Base-by-base conservation (phyloP, 495 filamentous ascomycete genomes). In the Peziza echinospora region DNA sequence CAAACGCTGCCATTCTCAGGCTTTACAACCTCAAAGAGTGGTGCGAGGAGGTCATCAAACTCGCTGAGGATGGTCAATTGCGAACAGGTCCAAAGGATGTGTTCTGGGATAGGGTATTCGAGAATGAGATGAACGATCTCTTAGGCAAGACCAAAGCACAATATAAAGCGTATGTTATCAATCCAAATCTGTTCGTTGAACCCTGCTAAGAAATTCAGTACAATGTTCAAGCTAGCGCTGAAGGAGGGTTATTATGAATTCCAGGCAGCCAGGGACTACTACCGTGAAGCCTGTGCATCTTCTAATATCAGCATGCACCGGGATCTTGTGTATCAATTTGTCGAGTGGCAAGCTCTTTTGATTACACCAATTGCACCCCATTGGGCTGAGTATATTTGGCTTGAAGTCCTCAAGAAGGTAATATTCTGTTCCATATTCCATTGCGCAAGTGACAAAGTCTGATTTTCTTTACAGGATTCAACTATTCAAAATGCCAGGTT, bases 301-400 rank as follows among this genome's bases (percentile, higher is more conserved):
- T 76, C 80, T 6, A 78, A 78, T 23, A 69, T 86, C 25, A 75
- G 79, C 51, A 85, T 94, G 75, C 82, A 93, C 67, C 74, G 73
- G 50, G 76, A 80, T 52, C 65, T 86, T 28, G 67, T 84, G 11
- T 57, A 69, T 50, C 71, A 76, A 52, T 97, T 93, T 62, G 74
- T 89, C 48, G 75, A 84, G 60, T 71, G 89, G n/a, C 87, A 96
- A 63, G 77, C 82, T 44, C 69, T 89, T 30, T 65, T 89, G 51
- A 65, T 93, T 44, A 71, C 76, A 7, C 76, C 79, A 24, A 77
- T 89, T 51, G 79, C 86, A 8, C 89, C 89, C 44, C 89, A 97
- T 65, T 97, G 84, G 81, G 69, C 84, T 44, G 89, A 96, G 54
- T 82, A 91, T 60, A 73, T 97, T 56, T 96, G 83, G 82, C 72